phyloP scores from a whole-genome alignment of 148 eudicot species.

The Nepenthes gracilis region DNA sequence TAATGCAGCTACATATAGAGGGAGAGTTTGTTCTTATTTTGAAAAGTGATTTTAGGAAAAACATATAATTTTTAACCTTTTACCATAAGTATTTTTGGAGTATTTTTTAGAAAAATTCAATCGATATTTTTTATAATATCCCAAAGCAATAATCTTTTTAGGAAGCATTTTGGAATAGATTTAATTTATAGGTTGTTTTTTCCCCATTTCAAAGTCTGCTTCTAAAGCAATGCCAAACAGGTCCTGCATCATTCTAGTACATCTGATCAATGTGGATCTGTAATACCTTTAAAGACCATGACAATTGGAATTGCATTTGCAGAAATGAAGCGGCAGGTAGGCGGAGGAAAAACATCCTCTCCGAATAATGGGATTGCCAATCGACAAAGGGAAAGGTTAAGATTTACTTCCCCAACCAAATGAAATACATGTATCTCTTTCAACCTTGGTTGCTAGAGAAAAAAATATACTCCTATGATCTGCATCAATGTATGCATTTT shows the following conservation, averaged over 20 bases:
- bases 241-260: background rate
- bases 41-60: too few relatives aligned
- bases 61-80: too few relatives aligned
- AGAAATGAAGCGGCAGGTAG: slow-evolving; percentile 67
- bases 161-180: background rate
- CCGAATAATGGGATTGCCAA: slow-evolving; percentile 47
- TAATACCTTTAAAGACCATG: background rate
- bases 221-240: too few relatives aligned
- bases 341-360: slow-evolving; percentile 58
- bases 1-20: too few relatives aligned
- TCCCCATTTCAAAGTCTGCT: too few relatives aligned
- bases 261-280: background rate
- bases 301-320: slow-evolving; percentile 8
- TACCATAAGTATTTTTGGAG: too few relatives aligned
- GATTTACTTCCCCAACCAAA: slow-evolving; percentile 44
- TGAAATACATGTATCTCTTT: slow-evolving; percentile 18
- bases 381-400: slow-evolving; percentile 38
- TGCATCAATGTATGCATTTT: background rate
- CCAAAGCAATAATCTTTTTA: too few relatives aligned
- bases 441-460: background rate
- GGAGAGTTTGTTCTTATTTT: too few relatives aligned
- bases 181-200: too few relatives aligned
- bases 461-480: background rate
- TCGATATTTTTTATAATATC: too few relatives aligned
- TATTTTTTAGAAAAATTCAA: too few relatives aligned